phyloP scores from a whole-genome alignment of 2,329 filamentous ascomycete species.

The Sarocladium kiliense region DNA sequence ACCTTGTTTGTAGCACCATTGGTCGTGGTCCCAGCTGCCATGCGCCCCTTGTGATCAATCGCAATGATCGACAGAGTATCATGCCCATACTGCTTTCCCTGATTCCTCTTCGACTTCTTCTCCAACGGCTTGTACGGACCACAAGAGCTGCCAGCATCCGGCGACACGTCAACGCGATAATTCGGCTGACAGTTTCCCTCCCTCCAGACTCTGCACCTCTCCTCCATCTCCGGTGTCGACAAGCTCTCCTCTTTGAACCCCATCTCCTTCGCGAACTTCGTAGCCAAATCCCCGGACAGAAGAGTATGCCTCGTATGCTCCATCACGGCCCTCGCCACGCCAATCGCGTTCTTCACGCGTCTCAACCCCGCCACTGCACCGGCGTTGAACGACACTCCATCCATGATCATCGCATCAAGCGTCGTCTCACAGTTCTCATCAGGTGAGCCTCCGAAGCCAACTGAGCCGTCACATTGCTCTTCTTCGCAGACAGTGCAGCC shows the following conservation, averaged over 20 bases:
- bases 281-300: slow-evolving; percentile 47
- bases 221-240: slow-evolving; percentile 33
- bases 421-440: slow-evolving; percentile 53
- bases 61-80: slow-evolving; percentile 51
- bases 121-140: slow-evolving; percentile 39
- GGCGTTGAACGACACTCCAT: slow-evolving; percentile 46
- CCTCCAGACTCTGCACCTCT: slow-evolving; percentile 38
- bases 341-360: slow-evolving; percentile 41
- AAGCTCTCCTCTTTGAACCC: slow-evolving; percentile 43
- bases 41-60: slow-evolving; percentile 35
- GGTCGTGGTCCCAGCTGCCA: slow-evolving; percentile 51
- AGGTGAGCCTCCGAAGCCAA: slow-evolving; percentile 50
- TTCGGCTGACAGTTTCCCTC: slow-evolving; percentile 41
- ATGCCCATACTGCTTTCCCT: slow-evolving; percentile 40
- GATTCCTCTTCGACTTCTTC: slow-evolving; percentile 34
- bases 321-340: slow-evolving; percentile 45
- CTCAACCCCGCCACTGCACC: slow-evolving; percentile 49
- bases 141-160: slow-evolving; percentile 35
- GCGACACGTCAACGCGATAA: slow-evolving; percentile 41
- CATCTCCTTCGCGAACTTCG: slow-evolving; percentile 45
- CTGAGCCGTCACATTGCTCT: slow-evolving; percentile 48
- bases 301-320: slow-evolving; percentile 47
- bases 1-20: slow-evolving; percentile 48
- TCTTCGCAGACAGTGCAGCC: slow-evolving; percentile 47
- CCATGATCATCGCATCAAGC: slow-evolving; percentile 55